Evolutionary conservation across 768 basidiomycete species (phyloP), one percentile per base, ranked within the genome.

Genomic region (Clathrus columnatus): DNA sequence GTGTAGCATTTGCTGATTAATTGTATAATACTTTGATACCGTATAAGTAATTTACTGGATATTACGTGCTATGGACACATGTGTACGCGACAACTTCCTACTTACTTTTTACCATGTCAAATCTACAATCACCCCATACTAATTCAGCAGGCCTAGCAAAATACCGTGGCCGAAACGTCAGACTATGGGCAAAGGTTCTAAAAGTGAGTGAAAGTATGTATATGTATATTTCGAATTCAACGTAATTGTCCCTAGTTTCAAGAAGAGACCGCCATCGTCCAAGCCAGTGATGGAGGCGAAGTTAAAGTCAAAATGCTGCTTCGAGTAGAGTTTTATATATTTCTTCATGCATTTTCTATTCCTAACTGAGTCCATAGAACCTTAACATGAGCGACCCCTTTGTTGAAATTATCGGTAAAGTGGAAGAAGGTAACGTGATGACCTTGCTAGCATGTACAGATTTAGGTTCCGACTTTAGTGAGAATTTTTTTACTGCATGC

Each of bases 321-420:
- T 3, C 59, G 65, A 55, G 83, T 82, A 48, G n/a, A 62, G 70
- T 54, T 26, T 57, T 36, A 30, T 28, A 21, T n/a, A 28, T 41
- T 28, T 30, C n/a, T 16, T 32, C 20, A 44, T n/a, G 20, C 18
- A 21, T 5, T 44, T 10, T 7, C 20, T 14, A 14, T 48, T 56
- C n/a, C 48, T 32, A 61, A 51, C 16, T 47, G 50, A 50, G 45
- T 45, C 26, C 36, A 41, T 51, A 80, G 76, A 74, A 72, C 56
- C 64, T 72, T 23, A 67, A 73, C 46, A 69, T 83, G 50, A 68
- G 69, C 1, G 81, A 80, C 50, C 69, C 77, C 2, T 87, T 70
- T 59, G 70, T 85, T 46, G 88, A 91, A 65, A 70, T 90, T 51
- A 75, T 90, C 26, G 87, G 86, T 5, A 75, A 65, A 5, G 86